Percentiles rank a stretch among this genome's conserved stretches.
These are phyloP conservation scores for Fusarium sp. DNA, from an alignment of 2,329 filamentous ascomycete species.

Conservation along the genomic window DNA sequence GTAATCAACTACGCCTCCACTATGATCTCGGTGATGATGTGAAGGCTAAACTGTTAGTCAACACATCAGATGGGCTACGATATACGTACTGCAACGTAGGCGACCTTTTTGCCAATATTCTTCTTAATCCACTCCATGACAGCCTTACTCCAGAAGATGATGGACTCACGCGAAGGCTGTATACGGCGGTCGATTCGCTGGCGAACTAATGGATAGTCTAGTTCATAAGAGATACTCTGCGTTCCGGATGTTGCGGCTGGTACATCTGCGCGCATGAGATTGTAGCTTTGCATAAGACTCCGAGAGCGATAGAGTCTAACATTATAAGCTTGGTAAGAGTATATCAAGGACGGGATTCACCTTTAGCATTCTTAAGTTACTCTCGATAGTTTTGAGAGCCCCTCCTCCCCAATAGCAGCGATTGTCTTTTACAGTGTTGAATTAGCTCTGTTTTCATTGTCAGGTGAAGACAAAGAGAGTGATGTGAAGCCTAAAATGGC, in stretches of 20 bases:
- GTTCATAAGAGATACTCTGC: constrained; percentile 19
- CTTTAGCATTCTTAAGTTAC: not conserved
- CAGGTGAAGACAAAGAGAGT: no score
- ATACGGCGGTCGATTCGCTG: constrained; percentile 15
- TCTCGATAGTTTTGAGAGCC: not conserved
- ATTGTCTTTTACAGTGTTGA: not conserved
- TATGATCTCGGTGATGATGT: constrained; percentile 30
- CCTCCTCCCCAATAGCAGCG: not conserved
- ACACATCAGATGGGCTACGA: fast-evolving
- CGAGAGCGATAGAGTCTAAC: constrained; percentile 18
- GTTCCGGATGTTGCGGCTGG: constrained; percentile 9
- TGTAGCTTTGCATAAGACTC: constrained; percentile 29
- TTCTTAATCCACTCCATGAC: constrained; percentile 19
- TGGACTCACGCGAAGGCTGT: not conserved
- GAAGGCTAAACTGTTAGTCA: not conserved
- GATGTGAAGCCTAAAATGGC: fast-evolving
- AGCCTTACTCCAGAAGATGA: not conserved
- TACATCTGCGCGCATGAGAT: constrained; percentile 5
- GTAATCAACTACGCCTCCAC: constrained; percentile 5
- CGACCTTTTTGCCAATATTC: constrained; percentile 14
- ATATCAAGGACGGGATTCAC: not conserved
- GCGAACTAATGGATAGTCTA: not conserved
- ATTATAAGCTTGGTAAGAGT: not conserved
- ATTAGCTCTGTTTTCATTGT: fast-evolving
- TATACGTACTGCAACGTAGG: constrained; percentile 7